Evolutionary conservation across 2,329 filamentous ascomycete genomes (phyloP).

Genomic region (Xylariales sp.): DNA sequence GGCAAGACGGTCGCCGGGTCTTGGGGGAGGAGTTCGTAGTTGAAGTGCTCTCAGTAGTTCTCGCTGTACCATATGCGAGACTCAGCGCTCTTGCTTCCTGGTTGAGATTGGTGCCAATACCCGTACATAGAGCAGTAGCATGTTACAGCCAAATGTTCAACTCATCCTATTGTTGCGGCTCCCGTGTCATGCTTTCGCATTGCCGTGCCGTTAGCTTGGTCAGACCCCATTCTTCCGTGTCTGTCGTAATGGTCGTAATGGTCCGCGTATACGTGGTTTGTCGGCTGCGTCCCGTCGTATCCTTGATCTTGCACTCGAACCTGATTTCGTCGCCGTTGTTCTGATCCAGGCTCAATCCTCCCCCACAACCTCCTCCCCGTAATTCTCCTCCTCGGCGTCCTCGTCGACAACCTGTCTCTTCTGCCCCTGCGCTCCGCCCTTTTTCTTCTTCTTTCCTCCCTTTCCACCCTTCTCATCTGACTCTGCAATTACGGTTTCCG

Average conservation of each 20-base stretch:
- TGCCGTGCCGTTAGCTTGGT: neutral
- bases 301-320: too few species aligned
- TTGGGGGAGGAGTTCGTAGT: constrained; percentile 19
- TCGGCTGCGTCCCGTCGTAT: too few species aligned
- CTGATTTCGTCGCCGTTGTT: too few species aligned
- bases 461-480: too few species aligned
- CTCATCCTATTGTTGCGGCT: too few species aligned
- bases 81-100: neutral
- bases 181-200: neutral
- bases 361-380: constrained; percentile 75
- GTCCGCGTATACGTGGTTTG: too few species aligned
- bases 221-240: neutral
- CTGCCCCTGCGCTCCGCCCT: too few species aligned
- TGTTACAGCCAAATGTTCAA: too few species aligned
- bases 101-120: constrained; percentile 1
- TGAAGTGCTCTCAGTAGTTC: neutral
- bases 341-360: too few species aligned
- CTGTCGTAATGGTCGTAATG: neutral
- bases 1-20: constrained; percentile 22
- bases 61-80: too few species aligned
- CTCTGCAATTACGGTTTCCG: too few species aligned
- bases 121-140: constrained; percentile 1
- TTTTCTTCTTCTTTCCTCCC: constrained; percentile 23
- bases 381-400: constrained; percentile 67
- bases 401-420: constrained; percentile 40